A percentile compares a stretch with the other conserved stretches of the same genome.
Conservation (phyloP, 2,329 filamentous ascomycete genomes). For the Trichophyton schoenleinii region DNA sequence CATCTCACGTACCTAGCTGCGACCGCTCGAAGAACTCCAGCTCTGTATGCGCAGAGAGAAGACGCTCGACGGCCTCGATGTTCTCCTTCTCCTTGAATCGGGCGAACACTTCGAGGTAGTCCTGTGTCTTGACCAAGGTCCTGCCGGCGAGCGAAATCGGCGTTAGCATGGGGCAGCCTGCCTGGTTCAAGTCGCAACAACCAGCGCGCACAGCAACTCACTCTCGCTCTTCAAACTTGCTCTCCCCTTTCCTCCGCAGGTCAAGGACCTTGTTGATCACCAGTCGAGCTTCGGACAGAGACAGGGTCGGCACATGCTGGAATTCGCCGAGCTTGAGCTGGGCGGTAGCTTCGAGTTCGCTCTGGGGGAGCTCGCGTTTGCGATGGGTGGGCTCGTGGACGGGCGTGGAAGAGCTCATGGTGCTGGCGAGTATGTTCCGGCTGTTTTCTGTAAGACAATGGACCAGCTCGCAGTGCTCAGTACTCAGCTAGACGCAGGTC, state of each 20-base stretch:
- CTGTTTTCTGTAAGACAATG: background rate
- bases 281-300: constrained; percentile 79
- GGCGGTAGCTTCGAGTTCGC: constrained; percentile 73
- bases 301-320: constrained; percentile 79
- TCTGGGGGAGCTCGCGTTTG: constrained; percentile 31
- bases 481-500: no score
- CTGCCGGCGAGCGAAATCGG: constrained; percentile 14
- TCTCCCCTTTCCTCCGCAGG: constrained; percentile 65
- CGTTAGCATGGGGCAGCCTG: background rate
- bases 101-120: constrained; percentile 88
- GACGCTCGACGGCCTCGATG: constrained; percentile 81
- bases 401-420: constrained; percentile 9
- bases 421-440: background rate
- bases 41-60: constrained; percentile 62
- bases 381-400: constrained; percentile 21
- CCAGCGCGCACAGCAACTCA: constrained; percentile 37
- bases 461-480: no score
- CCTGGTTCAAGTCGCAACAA: background rate
- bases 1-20: constrained; percentile 57
- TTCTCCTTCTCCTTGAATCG: constrained; percentile 94
- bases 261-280: constrained; percentile 82
- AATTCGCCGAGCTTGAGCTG: constrained; percentile 86
- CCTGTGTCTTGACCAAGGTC: constrained; percentile 73
- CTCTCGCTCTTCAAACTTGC: constrained; percentile 75
- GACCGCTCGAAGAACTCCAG: constrained; percentile 88